Conservation (phyloP, 257 asterid species). For the Solanum arcanum region DNA sequence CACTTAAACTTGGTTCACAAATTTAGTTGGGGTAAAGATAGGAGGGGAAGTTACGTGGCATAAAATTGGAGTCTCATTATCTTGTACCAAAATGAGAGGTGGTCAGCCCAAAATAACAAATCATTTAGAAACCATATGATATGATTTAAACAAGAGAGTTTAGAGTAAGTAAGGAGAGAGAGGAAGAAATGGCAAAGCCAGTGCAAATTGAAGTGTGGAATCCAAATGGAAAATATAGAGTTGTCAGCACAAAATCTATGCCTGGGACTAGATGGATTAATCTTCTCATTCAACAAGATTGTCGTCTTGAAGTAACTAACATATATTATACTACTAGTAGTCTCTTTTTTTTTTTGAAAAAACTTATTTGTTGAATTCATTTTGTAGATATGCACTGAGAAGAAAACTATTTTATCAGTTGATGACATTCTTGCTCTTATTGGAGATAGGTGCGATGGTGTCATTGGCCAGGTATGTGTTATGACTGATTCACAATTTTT, state of each 20-base stretch:
- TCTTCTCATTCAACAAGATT: conserved; percentile 71
- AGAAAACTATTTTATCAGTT: conserved; percentile 84
- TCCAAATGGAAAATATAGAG: conserved; percentile 87
- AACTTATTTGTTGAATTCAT: background rate
- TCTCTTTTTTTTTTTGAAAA: background rate
- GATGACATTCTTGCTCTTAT: conserved; percentile 79
- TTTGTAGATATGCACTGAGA: conserved; percentile 67
- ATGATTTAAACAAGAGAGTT: background rate
- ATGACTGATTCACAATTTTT: too few species aligned
- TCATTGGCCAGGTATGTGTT: conserved; percentile 74
- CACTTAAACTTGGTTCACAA: background rate
- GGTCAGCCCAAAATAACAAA: background rate
- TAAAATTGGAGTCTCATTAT: conserved; percentile 16
- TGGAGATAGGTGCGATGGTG: conserved; percentile 83
- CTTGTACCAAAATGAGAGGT: conserved; percentile 31
- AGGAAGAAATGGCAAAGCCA: conserved; percentile 50
- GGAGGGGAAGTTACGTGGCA: conserved; percentile 21
- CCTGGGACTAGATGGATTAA: conserved; percentile 96
- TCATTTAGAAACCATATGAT: background rate
- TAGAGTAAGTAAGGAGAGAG: background rate
- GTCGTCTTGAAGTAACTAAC: conserved; percentile 76
- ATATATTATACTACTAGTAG: background rate
- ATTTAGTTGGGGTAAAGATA: conserved; percentile 8
- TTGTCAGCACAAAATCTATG: conserved; percentile 86
- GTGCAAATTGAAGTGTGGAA: conserved; percentile 83